Conservation (phyloP, 176 grass and related monocot species). For the Oryza meyeriana region DNA sequence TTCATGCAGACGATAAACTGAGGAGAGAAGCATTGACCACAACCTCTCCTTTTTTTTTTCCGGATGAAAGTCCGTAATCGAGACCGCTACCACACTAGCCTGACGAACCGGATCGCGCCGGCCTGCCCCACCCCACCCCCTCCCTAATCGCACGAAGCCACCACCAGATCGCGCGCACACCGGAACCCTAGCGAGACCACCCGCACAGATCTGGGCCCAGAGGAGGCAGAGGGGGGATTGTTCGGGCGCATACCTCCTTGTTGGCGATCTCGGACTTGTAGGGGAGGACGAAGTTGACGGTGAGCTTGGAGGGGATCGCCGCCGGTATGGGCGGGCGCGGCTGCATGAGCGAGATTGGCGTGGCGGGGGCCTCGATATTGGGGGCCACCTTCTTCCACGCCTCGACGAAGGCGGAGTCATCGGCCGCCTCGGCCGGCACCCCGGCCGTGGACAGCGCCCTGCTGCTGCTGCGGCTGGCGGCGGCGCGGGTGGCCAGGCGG, state of each 20-base stretch:
- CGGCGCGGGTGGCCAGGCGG: constrained; percentile 43
- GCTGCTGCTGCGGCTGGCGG: constrained; percentile 19
- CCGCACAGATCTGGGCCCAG: constrained; percentile 34
- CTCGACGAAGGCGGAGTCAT: constrained; percentile 63
- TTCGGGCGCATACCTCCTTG: constrained; percentile 66
- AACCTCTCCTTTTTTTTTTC: neutral
- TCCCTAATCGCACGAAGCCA: neutral
- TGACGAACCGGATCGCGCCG: constrained; percentile 6
- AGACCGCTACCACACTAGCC: neutral
- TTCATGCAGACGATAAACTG: neutral
- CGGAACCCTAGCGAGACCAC: constrained; percentile 24
- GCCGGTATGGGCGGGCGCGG: constrained; percentile 69
- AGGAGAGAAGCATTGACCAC: neutral
- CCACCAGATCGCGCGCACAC: constrained; percentile 1
- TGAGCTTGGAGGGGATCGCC: constrained; percentile 79
- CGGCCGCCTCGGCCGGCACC: constrained; percentile 46
- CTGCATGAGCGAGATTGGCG: constrained; percentile 67
- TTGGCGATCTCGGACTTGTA: constrained; percentile 92
- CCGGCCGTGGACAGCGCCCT: constrained; percentile 42
- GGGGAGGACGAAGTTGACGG: constrained; percentile 84
- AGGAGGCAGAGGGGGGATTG: neutral
- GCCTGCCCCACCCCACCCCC: neutral
- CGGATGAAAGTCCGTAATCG: neutral
- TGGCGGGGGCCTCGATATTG: constrained; percentile 56
- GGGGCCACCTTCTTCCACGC: constrained; percentile 79